Evolutionary conservation across 2,329 filamentous ascomycete genomes (phyloP).

Genomic region (Tolypocladium ophioglossoides): DNA sequence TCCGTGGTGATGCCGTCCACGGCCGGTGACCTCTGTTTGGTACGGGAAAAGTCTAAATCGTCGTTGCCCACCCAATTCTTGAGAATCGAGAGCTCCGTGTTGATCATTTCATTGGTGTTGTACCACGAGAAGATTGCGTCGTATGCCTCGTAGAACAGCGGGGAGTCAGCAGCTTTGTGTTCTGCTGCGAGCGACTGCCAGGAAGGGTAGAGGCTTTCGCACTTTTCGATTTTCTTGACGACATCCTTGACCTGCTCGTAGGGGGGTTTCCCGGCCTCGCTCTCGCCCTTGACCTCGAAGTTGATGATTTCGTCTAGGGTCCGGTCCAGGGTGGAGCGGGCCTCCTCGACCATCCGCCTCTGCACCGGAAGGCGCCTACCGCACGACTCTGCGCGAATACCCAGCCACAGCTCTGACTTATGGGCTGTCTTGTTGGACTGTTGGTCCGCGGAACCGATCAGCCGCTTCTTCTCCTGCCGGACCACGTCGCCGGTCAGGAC

Average conservation of each 20-base stretch:
- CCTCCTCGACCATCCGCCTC: constrained; percentile 78
- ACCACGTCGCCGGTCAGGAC: constrained; percentile 95
- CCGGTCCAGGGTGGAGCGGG: constrained; percentile 60
- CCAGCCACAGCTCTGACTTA: constrained; percentile 77
- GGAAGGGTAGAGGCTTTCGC: constrained; percentile 77
- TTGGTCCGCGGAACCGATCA: constrained; percentile 66
- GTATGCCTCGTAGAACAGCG: constrained; percentile 69
- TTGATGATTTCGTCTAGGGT: constrained; percentile 80
- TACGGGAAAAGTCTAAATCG: constrained; percentile 80
- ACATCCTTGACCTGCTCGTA: constrained; percentile 84
- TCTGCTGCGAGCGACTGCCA: constrained; percentile 61
- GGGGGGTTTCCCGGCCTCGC: constrained; percentile 79
- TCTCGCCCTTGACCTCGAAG: constrained; percentile 90
- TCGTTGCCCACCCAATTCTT: constrained; percentile 97
- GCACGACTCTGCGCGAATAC: constrained; percentile 72
- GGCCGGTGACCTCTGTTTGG: constrained; percentile 54
- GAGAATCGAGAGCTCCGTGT: constrained; percentile 81
- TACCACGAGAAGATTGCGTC: constrained; percentile 91
- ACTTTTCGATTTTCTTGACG: constrained; percentile 81
- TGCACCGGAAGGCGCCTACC: constrained; percentile 79
- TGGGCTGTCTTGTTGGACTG: constrained; percentile 53
- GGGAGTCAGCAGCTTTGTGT: constrained; percentile 67
- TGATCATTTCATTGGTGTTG: constrained; percentile 94
- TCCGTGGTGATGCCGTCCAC: constrained; percentile 64
- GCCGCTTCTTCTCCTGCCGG: constrained; percentile 90